phyloP scores from a whole-genome alignment of 805 yeast genomes.

The Pichia phayaonensis region DNA sequence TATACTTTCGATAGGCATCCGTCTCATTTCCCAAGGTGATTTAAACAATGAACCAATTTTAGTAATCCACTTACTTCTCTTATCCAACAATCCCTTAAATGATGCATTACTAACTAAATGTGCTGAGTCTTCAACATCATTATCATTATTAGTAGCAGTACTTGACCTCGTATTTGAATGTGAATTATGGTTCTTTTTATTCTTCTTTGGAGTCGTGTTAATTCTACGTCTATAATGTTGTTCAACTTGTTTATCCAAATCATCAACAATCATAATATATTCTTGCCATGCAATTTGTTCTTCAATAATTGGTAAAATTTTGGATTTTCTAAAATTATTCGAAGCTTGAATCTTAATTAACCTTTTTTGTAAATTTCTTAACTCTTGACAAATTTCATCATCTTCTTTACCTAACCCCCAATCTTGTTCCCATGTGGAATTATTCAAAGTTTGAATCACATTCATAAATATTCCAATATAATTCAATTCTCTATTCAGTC shows the following conservation, averaged over 20 bases:
- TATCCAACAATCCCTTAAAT: slow-evolving; percentile 70
- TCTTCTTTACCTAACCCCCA: slow-evolving; percentile 84
- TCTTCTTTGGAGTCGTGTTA: slow-evolving; percentile 58
- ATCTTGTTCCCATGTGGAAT: slow-evolving; percentile 38
- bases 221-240: slow-evolving; percentile 83
- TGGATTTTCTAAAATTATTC: slow-evolving; percentile 61
- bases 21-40: slow-evolving; percentile 59
- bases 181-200: slow-evolving; percentile 37
- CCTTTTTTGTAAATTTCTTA: slow-evolving; percentile 64
- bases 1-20: slow-evolving; percentile 60
- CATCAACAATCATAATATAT: slow-evolving; percentile 81
- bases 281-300: slow-evolving; percentile 95
- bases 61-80: slow-evolving; percentile 80
- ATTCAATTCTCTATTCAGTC: slow-evolving; percentile 78
- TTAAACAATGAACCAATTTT: slow-evolving; percentile 83
- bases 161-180: background rate
- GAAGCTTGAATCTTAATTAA: slow-evolving; percentile 51
- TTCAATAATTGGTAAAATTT: slow-evolving; percentile 64
- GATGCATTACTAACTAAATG: slow-evolving; percentile 75
- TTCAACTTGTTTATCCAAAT: slow-evolving; percentile 92
- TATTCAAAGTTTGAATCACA: slow-evolving; percentile 34
- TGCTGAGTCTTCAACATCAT: slow-evolving; percentile 28
- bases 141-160: slow-evolving; percentile 2
- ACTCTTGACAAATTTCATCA: slow-evolving; percentile 85
- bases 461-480: slow-evolving; percentile 87